A percentile compares a stretch with the other conserved stretches of the same genome.
These are phyloP conservation scores for Skeletonema potamos DNA, from an alignment of 108 stramenopile genomes.

Conservation along the genomic window DNA sequence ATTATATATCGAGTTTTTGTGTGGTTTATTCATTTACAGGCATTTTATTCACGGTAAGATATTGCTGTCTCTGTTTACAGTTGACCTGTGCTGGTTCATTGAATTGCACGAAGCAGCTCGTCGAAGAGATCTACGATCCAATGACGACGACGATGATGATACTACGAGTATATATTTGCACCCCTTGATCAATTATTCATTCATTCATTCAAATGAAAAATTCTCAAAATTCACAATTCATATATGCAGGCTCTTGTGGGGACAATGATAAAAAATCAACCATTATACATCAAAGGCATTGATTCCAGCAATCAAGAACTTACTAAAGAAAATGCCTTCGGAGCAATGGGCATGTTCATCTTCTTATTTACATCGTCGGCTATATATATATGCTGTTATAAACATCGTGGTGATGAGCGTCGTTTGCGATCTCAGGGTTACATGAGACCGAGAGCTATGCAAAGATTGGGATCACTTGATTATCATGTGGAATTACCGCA, in stretches of 20 bases:
- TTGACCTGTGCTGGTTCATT: no score
- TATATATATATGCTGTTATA: slow-evolving; percentile 37
- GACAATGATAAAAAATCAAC: slow-evolving; percentile 68
- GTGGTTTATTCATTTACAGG: slow-evolving; percentile 46
- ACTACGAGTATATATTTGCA: not conserved
- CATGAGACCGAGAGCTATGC: slow-evolving; percentile 27
- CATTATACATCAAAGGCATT: slow-evolving; percentile 81
- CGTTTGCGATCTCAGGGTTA: slow-evolving; percentile 32
- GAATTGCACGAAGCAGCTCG: no score
- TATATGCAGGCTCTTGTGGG: slow-evolving; percentile 44
- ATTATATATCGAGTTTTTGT: slow-evolving; percentile 33
- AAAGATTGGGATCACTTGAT: slow-evolving; percentile 13
- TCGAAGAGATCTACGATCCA: not conserved
- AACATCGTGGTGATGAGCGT: slow-evolving; percentile 26
- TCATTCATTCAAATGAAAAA: not conserved
- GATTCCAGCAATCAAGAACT: slow-evolving; percentile 56
- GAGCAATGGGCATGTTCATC: slow-evolving; percentile 79
- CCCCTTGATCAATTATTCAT: not conserved
- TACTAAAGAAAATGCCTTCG: slow-evolving; percentile 73
- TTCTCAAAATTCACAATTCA: not conserved
- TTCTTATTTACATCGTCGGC: slow-evolving; percentile 53
- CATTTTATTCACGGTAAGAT: slow-evolving; percentile 42
- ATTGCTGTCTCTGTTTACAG: not conserved
- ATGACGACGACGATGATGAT: no score
- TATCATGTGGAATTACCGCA: slow-evolving; percentile 34